Base-by-base conservation (phyloP, 2,329 filamentous ascomycete species). In the Colletotrichum navitas region DNA sequence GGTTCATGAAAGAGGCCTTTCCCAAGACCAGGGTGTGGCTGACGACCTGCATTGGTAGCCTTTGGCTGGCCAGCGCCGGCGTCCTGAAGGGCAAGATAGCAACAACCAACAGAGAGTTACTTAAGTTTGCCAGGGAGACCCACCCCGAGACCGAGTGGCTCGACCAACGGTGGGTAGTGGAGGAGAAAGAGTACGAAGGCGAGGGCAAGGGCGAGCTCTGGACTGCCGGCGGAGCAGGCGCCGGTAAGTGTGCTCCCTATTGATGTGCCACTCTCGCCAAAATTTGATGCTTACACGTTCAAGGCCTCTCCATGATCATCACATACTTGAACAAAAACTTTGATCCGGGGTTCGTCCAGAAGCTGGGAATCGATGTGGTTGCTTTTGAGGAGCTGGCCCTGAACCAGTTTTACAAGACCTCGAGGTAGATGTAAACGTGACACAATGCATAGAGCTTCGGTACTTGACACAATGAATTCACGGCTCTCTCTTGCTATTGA, bases 11-110 rank as follows among this genome's bases (percentile, higher is more conserved):
- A 24, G 80, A 83, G 73, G 81, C 81, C 3, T 80, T 76, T 59
- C 59, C 70, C 66, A 75, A 76, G 76, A 81, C 80, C 8, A 78
- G 76, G 34, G 75, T 79, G 32, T 81, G 81, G 66, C 51, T 83
- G 73, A 80, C 81, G 2, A 83, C 80, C 3, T 83, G 82, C 72
- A 78, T 78, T 21, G 81, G 82, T 2, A 77, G 75, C 1, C 75
- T 82, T 74, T 84, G 83, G 82, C 71, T 83, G 21, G 82, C 82
- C 1, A 76, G 73, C 63, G 71, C 78, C 10, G 82, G 81, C 0
- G 74, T 80, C 29, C 66, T 84, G 68, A 76, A 81, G 14, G 82
- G 81, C 3, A 80, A 77, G 76, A 81, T 79, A 71, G 79, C 77
- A 12, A 84, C 82, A 3, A 83, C 81, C 29, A 84, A 84, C 63